phyloP scores from a whole-genome alignment of 345 rosid genomes.

The Lagerstroemia speciosa region DNA sequence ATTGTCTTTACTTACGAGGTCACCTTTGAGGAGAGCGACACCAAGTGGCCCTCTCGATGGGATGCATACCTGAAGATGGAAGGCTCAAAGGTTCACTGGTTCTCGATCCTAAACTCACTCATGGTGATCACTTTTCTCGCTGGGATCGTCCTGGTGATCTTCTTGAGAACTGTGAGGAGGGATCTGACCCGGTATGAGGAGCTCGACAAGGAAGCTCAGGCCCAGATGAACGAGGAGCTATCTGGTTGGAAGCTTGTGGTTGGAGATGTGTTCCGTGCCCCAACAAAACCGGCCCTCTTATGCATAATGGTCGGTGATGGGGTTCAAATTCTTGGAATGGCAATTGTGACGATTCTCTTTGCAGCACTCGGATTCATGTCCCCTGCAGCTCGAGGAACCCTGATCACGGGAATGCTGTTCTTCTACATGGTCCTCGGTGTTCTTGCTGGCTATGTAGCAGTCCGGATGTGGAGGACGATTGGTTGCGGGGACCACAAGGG shows the following conservation, averaged over 20 bases:
- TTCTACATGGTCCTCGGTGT: constrained; percentile 23
- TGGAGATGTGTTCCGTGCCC: constrained; percentile 23
- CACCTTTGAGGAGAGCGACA: constrained; percentile 56
- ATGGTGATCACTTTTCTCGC: constrained; percentile 90
- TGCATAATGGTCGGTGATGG: constrained; percentile 22
- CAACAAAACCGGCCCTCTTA: constrained; percentile 7
- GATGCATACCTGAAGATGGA: constrained; percentile 39
- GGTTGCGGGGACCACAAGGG: constrained; percentile 18
- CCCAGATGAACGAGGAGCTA: constrained; percentile 88
- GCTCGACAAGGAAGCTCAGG: constrained; percentile 82
- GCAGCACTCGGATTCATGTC: constrained; percentile 20
- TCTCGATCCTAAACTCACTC: constrained; percentile 59
- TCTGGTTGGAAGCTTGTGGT: constrained; percentile 48
- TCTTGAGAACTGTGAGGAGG: constrained; percentile 78
- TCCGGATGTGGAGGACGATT: constrained; percentile 21
- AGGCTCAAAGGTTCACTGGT: constrained; percentile 88
- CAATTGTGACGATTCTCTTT: constrained; percentile 19
- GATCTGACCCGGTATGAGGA: constrained; percentile 87
- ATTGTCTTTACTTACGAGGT: constrained; percentile 72
- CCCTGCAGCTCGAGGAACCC: constrained; percentile 23
- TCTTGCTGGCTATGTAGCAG: constrained; percentile 20
- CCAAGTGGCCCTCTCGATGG: constrained; percentile 94
- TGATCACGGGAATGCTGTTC: constrained; percentile 24
- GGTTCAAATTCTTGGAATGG: constrained; percentile 24
- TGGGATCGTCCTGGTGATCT: constrained; percentile 78